Evolutionary conservation across 805 yeast species (phyloP).

Genomic region (Jamesozyma lodderae): DNA sequence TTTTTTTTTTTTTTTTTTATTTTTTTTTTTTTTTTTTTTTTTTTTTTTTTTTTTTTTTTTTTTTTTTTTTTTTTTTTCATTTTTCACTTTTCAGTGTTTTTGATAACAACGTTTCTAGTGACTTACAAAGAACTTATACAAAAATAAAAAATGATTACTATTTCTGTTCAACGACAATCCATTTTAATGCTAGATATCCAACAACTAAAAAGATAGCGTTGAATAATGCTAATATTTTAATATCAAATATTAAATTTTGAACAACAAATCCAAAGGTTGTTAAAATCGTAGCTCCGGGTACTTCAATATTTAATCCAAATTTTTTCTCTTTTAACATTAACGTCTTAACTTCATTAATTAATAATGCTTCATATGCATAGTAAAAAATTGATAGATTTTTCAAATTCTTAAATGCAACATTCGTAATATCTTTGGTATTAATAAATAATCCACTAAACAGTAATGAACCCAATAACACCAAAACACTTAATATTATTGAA

Average conservation of each 20-base stretch:
- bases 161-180: conserved; percentile 66
- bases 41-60: too few relatives aligned
- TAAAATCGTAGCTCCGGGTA: conserved; percentile 94
- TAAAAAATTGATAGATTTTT: conserved; percentile 87
- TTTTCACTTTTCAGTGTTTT: too few relatives aligned
- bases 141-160: conserved; percentile 19
- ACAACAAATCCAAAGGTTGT: conserved; percentile 93
- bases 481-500: conserved; percentile 80
- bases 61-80: neutral
- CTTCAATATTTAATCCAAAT: conserved; percentile 87
- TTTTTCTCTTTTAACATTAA: conserved; percentile 78
- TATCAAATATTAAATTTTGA: conserved; percentile 62
- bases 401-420: conserved; percentile 53
- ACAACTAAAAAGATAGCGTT: conserved; percentile 47
- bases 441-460: conserved; percentile 90
- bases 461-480: conserved; percentile 73
- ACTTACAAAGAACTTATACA: neutral
- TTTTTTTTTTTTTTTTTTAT: neutral
- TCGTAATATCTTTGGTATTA: conserved; percentile 60
- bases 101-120: too few relatives aligned
- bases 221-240: conserved; percentile 49
- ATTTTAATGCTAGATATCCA: conserved; percentile 71
- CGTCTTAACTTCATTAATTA: conserved; percentile 87
- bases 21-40: neutral
- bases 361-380: conserved; percentile 87